Evolutionary conservation across 345 rosid genomes (phyloP).

Genomic region (Salix arbutifolia): DNA sequence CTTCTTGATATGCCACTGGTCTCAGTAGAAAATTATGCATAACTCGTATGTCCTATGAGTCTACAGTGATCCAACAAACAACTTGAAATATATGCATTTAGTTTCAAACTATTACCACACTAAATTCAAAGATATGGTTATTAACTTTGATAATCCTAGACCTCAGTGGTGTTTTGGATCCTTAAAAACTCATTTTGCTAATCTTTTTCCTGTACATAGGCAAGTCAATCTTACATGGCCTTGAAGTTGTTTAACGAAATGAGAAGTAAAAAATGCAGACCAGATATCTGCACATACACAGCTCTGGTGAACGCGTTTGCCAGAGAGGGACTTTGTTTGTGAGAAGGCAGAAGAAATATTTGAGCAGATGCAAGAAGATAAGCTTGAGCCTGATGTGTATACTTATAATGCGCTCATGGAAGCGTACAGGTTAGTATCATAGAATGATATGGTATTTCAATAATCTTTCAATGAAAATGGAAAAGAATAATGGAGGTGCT

Average conservation of each 20-base stretch:
- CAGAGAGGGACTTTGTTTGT: slow-evolving; percentile 89
- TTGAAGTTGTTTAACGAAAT: slow-evolving; percentile 74
- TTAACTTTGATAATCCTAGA: no score
- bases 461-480: not conserved
- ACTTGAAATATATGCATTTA: no score
- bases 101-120: no score
- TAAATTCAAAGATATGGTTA: no score
- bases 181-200: not conserved
- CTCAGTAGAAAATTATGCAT: no score
- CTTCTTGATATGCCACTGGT: no score
- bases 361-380: slow-evolving; percentile 86
- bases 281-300: slow-evolving; percentile 84
- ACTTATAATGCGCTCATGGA: slow-evolving; percentile 94
- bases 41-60: no score
- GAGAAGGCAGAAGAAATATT: slow-evolving; percentile 92
- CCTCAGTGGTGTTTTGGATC: not conserved
- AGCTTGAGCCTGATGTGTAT: slow-evolving; percentile 83
- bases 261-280: slow-evolving; percentile 71
- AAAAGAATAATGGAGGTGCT: not conserved
- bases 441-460: not conserved
- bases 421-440: slow-evolving; percentile 59
- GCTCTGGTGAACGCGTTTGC: slow-evolving; percentile 88
- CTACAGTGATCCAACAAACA: no score
- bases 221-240: slow-evolving; percentile 75
- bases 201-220: slow-evolving; percentile 38